Base-by-base conservation (phyloP, 805 yeast species). In the Cyberlindnera samutprakarnensis region DNA sequence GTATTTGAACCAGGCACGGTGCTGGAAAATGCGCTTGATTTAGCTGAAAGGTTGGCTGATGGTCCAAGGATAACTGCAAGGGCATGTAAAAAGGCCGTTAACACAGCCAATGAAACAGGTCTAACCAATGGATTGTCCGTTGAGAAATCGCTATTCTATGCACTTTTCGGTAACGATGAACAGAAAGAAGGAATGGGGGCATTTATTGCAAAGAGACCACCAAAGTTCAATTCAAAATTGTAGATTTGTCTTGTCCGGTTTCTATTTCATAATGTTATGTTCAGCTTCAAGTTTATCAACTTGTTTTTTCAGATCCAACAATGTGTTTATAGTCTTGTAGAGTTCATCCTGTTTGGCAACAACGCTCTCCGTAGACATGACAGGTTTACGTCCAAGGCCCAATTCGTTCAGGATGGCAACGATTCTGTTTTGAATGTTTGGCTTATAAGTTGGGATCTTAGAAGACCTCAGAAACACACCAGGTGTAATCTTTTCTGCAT, bases 241-340 rank as follows among this genome's bases (percentile, higher is more conserved):
- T 47, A 26, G 35, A 9, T 18, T 8, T 5, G 7, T 19, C 21
- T 8, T 19, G n/a, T n/a, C n/a, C n/a, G 15, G 19, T 20, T 5
- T 14, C 18, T n/a, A 62, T 56, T 35, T 43, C n/a, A 46, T 35
- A 17, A 78, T 62, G 20, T 66, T 63, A 23, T 72, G 68, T 44
- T 90, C 97, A 3, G 94, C 78, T 41, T 84, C 88, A 11, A 88
- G 62, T 57, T 86, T 87, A 54, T 92, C 98, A 14, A 75, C 74
- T 35, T 85, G 94, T 53, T 75, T 80, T 59, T 90, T 90, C 12
- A 88, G 65, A 34, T 92, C 97, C 34, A 88, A 63, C 41, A 90
- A 61, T 2, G 79, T 70, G 10, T 75, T 76, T 19, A 85, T 82
- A 1, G 78, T 64, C 41, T 78, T 76, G 30, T 82, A 66, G 32